Conservation (phyloP, 768 basidiomycete species). For the Gautieria morchelliformis region DNA sequence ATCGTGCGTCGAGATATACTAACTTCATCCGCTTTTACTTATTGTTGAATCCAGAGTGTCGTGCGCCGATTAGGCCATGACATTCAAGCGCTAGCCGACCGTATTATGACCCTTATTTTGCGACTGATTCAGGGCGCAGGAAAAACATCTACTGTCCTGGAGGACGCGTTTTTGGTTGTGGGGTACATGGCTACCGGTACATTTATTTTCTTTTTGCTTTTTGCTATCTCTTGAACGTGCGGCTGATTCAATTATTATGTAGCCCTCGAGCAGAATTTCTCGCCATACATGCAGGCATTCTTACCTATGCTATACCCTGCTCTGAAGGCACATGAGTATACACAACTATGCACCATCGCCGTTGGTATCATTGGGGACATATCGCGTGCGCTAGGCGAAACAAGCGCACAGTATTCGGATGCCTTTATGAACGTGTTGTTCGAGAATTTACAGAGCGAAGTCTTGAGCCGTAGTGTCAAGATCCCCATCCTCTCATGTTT, state of each 20-base stretch:
- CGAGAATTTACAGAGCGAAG: constrained; percentile 83
- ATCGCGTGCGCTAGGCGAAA: constrained; percentile 86
- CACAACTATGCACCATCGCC: constrained; percentile 89
- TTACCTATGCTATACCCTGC: constrained; percentile 81
- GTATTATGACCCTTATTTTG: constrained; percentile 88
- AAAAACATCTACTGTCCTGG: constrained; percentile 89
- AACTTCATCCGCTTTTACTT: not conserved
- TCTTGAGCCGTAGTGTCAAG: constrained; percentile 90
- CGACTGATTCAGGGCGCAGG: constrained; percentile 79
- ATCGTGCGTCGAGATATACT: constrained; percentile 49
- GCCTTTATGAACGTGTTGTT: constrained; percentile 89
- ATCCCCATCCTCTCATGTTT: constrained; percentile 94
- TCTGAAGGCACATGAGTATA: constrained; percentile 88
- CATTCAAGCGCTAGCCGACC: constrained; percentile 83
- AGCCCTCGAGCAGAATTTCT: constrained; percentile 73
- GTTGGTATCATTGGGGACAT: constrained; percentile 95
- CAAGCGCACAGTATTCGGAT: constrained; percentile 71
- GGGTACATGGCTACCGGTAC: constrained; percentile 75
- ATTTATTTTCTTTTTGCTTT: constrained; percentile 17
- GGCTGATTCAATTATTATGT: constrained; percentile 7
- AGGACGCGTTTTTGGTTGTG: constrained; percentile 92
- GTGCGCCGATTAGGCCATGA: constrained; percentile 76
- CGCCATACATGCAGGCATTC: constrained; percentile 78
- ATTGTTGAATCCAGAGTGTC: constrained; percentile 45
- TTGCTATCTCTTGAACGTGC: constrained; percentile 13